Percentiles rank a stretch among this genome's conserved stretches.
phyloP scores from a whole-genome alignment of 2,329 filamentous ascomycete genomes.

The Chrysosporium keratinophilum region DNA sequence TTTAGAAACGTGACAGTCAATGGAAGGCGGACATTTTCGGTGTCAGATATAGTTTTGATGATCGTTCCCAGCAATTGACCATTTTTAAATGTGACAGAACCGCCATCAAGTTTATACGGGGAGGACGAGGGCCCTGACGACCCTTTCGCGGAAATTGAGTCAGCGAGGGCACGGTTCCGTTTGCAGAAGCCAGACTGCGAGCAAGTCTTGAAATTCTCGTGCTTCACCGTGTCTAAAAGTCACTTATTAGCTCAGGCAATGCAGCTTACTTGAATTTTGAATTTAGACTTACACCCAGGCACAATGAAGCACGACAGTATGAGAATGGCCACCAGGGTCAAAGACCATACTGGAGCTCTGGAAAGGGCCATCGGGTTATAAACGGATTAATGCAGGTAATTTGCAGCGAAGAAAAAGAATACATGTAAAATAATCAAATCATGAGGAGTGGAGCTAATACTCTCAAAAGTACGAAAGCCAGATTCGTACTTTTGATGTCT shows the following conservation, averaged over 20 bases:
- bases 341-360: conserved; percentile 41
- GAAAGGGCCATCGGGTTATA: conserved; percentile 12
- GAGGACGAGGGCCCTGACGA: conserved; percentile 64
- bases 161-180: conserved; percentile 82
- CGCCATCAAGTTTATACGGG: conserved; percentile 66
- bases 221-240: conserved; percentile 69
- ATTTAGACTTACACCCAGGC: conserved; percentile 49
- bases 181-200: conserved; percentile 94
- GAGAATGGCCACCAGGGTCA: conserved; percentile 50
- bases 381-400: not conserved
- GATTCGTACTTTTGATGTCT: conserved; percentile 5
- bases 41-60: conserved; percentile 63
- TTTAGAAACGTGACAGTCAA: conserved; percentile 80
- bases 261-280: not conserved
- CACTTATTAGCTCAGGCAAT: conserved; percentile 2
- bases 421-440: conserved; percentile 1
- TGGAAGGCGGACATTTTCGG: conserved; percentile 64
- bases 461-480: conserved; percentile 6
- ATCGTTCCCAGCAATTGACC: conserved; percentile 71
- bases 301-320: conserved; percentile 51
- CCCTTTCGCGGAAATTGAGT: conserved; percentile 56
- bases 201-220: conserved; percentile 96
- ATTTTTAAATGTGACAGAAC: conserved; percentile 64
- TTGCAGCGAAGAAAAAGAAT: not conserved
- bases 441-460: not conserved